These are phyloP conservation scores for Yamadazyma sp. DNA, from an alignment of 805 yeast species.

Conservation along the genomic window DNA sequence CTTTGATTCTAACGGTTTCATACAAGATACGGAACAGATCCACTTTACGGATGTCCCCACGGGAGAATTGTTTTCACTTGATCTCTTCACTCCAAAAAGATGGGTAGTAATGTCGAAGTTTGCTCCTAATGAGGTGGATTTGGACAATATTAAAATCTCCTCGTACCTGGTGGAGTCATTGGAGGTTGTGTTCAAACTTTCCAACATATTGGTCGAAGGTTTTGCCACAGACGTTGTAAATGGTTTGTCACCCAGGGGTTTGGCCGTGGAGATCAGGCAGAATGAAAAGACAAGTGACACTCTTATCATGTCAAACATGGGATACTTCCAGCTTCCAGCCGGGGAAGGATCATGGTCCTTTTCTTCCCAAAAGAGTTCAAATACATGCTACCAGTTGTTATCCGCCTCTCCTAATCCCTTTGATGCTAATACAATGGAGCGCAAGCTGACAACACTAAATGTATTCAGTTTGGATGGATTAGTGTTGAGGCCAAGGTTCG, in stretches of 20 bases:
- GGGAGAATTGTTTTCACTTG: slow-evolving; percentile 44
- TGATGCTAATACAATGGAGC: slow-evolving; percentile 28
- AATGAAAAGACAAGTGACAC: slow-evolving; percentile 44
- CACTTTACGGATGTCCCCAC: not conserved
- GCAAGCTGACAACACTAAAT: slow-evolving; percentile 27
- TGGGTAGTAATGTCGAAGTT: slow-evolving; percentile 65
- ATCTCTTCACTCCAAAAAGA: slow-evolving; percentile 58
- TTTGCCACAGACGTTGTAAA: slow-evolving; percentile 49
- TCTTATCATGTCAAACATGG: slow-evolving; percentile 72
- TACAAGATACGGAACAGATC: slow-evolving; percentile 1
- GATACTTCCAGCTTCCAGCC: slow-evolving; percentile 78
- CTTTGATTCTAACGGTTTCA: slow-evolving; percentile 22
- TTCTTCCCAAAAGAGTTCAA: slow-evolving; percentile 20
- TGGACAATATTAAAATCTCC: slow-evolving; percentile 46
- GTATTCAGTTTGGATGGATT: slow-evolving; percentile 47
- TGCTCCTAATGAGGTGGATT: slow-evolving; percentile 42
- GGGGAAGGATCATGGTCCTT: slow-evolving; percentile 70
- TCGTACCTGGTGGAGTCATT: slow-evolving; percentile 25
- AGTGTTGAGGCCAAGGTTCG: slow-evolving; percentile 46
- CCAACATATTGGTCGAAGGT: slow-evolving; percentile 67
- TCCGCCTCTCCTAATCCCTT: slow-evolving; percentile 46
- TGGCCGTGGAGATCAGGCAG: slow-evolving; percentile 43
- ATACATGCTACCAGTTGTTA: slow-evolving; percentile 22
- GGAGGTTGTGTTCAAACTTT: slow-evolving; percentile 44
- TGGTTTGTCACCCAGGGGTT: slow-evolving; percentile 48